These are phyloP conservation scores for Mycosphaerelloides madeirae DNA, from an alignment of 2,329 filamentous ascomycete genomes.

Conservation along the genomic window DNA sequence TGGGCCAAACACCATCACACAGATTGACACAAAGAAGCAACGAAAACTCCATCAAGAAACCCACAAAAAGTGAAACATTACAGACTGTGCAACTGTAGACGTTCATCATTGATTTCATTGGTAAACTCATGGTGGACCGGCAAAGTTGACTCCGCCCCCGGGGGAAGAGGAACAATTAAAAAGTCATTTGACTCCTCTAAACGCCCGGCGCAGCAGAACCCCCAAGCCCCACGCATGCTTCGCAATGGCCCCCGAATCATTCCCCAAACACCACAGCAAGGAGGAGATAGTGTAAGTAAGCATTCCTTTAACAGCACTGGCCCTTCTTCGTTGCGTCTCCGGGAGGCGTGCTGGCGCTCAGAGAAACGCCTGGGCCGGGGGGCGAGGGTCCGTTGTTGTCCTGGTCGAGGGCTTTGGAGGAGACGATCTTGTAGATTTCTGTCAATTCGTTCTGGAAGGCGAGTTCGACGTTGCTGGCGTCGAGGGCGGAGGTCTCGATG, in stretches of 20 bases:
- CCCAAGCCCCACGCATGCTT: not conserved
- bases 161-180: no score
- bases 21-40: no score
- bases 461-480: conserved; percentile 85
- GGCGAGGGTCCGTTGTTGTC: conserved; percentile 71
- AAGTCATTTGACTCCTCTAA: no score
- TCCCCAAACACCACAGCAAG: not conserved
- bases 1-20: no score
- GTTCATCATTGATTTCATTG: no score
- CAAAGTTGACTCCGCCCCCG: no score
- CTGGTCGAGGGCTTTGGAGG: conserved; percentile 91
- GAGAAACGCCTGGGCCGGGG: conserved; percentile 70
- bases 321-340: conserved; percentile 74
- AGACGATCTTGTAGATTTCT: conserved; percentile 99
- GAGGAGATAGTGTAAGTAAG: not conserved
- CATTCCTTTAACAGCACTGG: conserved; percentile 67
- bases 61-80: no score
- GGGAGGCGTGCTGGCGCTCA: conserved; percentile 46
- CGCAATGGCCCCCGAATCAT: not conserved
- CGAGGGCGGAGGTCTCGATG: conserved; percentile 97
- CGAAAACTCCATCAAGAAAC: no score
- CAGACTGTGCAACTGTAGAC: no score
- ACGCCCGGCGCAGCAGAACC: no score
- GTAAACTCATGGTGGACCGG: no score
- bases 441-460: conserved; percentile 81